Conservation (phyloP, 805 yeast species). For the Kluyveromyces nonfermentans region DNA sequence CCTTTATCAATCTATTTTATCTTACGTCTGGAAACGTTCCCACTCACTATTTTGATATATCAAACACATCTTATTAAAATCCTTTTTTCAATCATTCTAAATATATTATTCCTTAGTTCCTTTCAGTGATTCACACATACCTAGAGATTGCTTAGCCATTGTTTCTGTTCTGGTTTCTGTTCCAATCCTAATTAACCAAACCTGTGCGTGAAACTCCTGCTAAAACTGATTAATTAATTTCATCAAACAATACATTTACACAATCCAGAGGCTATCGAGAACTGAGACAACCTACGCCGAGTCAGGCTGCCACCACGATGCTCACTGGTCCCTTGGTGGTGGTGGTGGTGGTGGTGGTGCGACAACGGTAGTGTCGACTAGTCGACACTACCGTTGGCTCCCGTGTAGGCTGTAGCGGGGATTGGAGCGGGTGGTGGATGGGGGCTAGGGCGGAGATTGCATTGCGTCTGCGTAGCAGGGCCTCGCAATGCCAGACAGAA, state of each 20-base stretch:
- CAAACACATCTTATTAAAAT: too few relatives aligned
- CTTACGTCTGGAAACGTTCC: too few relatives aligned
- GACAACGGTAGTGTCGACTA: neutral
- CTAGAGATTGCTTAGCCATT: constrained; percentile 44
- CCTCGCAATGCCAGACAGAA: too few relatives aligned
- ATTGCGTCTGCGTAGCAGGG: too few relatives aligned
- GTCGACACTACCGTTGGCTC: too few relatives aligned
- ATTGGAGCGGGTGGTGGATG: too few relatives aligned
- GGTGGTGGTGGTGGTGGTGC: neutral
- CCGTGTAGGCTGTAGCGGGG: too few relatives aligned
- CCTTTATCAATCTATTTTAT: too few relatives aligned
- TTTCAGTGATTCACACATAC: constrained; percentile 27
- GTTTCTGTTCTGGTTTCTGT: constrained; percentile 4
- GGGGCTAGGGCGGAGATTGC: too few relatives aligned
- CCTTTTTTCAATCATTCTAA: neutral
- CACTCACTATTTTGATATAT: too few relatives aligned
- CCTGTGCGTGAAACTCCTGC: too few relatives aligned
- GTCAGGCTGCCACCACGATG: neutral
- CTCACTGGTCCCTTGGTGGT: neutral
- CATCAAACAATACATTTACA: neutral
- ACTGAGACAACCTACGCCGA: neutral
- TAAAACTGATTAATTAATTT: too few relatives aligned
- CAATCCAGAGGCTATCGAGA: neutral
- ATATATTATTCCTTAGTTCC: neutral
- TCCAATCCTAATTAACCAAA: neutral